phyloP scores from a whole-genome alignment of 768 basidiomycete genomes.

The Lactarius akahatsu region DNA sequence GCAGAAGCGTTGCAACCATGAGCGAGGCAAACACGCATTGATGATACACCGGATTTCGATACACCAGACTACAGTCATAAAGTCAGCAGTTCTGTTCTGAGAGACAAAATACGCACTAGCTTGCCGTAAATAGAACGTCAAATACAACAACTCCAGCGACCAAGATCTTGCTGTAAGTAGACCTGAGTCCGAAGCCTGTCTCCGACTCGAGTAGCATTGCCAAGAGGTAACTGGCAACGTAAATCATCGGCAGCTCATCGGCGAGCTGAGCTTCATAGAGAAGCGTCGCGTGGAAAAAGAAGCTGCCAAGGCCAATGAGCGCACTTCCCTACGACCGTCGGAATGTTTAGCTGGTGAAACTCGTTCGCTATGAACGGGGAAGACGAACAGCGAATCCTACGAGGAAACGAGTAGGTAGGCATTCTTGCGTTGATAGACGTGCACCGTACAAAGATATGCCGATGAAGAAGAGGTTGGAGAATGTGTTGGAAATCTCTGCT shows the following conservation, averaged over 20 bases:
- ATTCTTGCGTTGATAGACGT: constrained; percentile 34
- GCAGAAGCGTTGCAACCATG: constrained; percentile 48
- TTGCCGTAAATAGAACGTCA: constrained; percentile 63
- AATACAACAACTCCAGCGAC: constrained; percentile 45
- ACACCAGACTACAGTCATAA: constrained; percentile 47
- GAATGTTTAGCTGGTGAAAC: not conserved
- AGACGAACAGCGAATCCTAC: constrained; percentile 36
- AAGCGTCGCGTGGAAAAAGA: constrained; percentile 77
- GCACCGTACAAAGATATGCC: constrained; percentile 51
- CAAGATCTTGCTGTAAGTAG: constrained; percentile 41
- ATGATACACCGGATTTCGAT: constrained; percentile 79
- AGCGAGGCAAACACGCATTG: constrained; percentile 69
- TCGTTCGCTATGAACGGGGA: not conserved
- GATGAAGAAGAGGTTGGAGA: constrained; percentile 65
- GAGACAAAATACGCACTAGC: constrained; percentile 55
- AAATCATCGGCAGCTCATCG: constrained; percentile 84
- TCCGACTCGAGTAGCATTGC: constrained; percentile 60
- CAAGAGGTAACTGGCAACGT: constrained; percentile 59
- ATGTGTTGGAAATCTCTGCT: constrained; percentile 69
- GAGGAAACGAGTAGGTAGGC: constrained; percentile 40
- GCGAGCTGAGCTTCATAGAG: constrained; percentile 74
- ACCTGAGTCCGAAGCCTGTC: constrained; percentile 48
- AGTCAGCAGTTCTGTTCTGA: not conserved
- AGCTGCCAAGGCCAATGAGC: constrained; percentile 73
- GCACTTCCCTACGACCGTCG: constrained; percentile 51